These are phyloP conservation scores for Pterula multifida DNA, from an alignment of 1,284 basidiomycete genomes.

Conservation along the genomic window DNA sequence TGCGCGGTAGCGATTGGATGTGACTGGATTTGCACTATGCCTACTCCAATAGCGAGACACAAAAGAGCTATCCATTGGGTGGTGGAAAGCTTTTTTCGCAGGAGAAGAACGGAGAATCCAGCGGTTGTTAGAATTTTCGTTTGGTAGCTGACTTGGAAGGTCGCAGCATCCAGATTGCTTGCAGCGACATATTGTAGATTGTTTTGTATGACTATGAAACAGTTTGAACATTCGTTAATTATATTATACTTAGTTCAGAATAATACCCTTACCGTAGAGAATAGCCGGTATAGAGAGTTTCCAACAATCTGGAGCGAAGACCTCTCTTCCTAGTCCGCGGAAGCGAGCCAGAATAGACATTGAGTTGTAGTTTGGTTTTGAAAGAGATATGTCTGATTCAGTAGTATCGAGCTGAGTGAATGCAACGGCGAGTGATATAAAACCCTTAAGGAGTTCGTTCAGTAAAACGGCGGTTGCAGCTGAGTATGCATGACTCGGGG, in stretches of 20 bases:
- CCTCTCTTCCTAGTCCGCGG: constrained; percentile 31
- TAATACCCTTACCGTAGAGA: constrained; percentile 38
- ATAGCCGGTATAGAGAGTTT: constrained; percentile 76
- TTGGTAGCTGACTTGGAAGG: constrained; percentile 92
- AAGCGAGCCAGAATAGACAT: constrained; percentile 24
- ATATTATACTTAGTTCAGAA: neutral
- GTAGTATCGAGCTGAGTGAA: constrained; percentile 22
- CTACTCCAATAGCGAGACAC: constrained; percentile 84
- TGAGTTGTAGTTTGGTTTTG: constrained; percentile 18
- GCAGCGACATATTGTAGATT: constrained; percentile 93
- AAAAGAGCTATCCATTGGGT: constrained; percentile 79
- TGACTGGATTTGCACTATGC: constrained; percentile 84
- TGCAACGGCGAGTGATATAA: constrained; percentile 71
- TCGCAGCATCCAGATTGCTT: constrained; percentile 86
- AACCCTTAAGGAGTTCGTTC: constrained; percentile 86
- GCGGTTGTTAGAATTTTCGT: constrained; percentile 98
- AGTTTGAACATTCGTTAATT: constrained; percentile 4
- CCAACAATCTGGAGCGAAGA: constrained; percentile 63
- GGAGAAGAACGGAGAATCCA: constrained; percentile 81
- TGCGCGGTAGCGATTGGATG: constrained; percentile 22
- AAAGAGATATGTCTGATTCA: constrained; percentile 17
- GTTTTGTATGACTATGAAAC: constrained; percentile 72
- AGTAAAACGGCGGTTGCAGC: constrained; percentile 87
- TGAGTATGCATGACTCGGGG: constrained; percentile 72
- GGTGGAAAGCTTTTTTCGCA: constrained; percentile 68